Conservation (phyloP, 176 grass and related monocot species). For the Triticum monococcum region DNA sequence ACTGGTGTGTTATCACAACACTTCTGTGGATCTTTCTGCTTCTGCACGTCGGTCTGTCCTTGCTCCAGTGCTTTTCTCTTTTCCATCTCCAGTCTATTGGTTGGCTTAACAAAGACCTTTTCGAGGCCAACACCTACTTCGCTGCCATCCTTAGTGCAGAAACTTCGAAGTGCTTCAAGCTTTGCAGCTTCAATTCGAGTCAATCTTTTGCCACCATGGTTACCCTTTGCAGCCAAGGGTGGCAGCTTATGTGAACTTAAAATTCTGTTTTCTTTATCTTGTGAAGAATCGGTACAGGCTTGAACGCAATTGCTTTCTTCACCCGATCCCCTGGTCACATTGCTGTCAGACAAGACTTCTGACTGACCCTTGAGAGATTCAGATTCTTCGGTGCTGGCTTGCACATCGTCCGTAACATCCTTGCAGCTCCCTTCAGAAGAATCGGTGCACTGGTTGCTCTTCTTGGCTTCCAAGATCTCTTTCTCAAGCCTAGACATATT, state of each 20-base stretch:
- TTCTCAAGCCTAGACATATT: constrained; percentile 62
- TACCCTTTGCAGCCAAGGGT: constrained; percentile 33
- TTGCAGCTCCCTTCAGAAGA: constrained; percentile 15
- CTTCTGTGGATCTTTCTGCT: constrained; percentile 35
- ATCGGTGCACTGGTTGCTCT: constrained; percentile 8
- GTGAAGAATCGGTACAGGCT: constrained; percentile 4
- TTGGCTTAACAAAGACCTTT: constrained; percentile 59
- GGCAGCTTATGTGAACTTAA: constrained; percentile 25
- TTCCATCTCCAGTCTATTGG: constrained; percentile 51
- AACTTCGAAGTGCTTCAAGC: constrained; percentile 49
- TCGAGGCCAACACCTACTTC: constrained; percentile 39
- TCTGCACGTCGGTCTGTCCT: constrained; percentile 32
- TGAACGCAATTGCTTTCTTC: constrained; percentile 26
- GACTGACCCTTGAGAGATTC: constrained; percentile 20
- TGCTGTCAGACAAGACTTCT: constrained; percentile 20
- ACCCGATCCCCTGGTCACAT: constrained; percentile 9
- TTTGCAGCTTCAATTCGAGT: constrained; percentile 58
- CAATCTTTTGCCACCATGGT: constrained; percentile 39
- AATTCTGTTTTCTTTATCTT: constrained; percentile 55
- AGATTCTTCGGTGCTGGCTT: constrained; percentile 15
- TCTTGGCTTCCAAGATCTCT: constrained; percentile 64
- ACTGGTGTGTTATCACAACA: neutral
- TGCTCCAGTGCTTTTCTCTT: constrained; percentile 35
- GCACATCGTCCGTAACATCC: constrained; percentile 15
- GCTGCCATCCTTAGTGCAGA: constrained; percentile 42